Conservation (phyloP, 176 grass and related monocot genomes). For the Dactylis glomerata region DNA sequence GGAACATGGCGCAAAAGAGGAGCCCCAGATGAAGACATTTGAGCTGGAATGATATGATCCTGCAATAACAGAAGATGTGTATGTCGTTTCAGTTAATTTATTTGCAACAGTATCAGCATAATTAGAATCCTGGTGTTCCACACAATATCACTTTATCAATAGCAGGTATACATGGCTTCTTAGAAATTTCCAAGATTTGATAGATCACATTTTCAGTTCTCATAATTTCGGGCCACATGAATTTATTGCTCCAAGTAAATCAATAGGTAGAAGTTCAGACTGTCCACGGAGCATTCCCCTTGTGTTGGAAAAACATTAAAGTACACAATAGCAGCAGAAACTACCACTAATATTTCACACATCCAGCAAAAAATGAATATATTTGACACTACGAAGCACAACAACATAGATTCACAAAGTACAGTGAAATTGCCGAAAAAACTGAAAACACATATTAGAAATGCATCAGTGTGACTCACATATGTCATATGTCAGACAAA, state of each 20-base stretch:
- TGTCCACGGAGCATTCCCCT: neutral
- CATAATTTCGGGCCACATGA: neutral
- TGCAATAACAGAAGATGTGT: neutral
- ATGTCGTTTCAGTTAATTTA: neutral
- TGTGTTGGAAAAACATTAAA: neutral
- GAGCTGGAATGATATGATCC: constrained; percentile 4
- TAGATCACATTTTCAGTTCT: no score
- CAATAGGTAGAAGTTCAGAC: neutral
- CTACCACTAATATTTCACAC: neutral
- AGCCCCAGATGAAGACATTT: neutral
- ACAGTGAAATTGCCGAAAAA: no score
- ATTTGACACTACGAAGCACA: neutral
- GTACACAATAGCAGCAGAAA: neutral
- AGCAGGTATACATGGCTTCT: neutral
- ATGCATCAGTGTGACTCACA: neutral
- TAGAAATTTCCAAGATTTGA: no score
- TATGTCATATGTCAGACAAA: neutral
- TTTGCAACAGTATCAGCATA: neutral
- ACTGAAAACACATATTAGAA: no score
- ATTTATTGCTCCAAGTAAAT: neutral
- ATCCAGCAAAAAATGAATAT: neutral
- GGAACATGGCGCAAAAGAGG: neutral
- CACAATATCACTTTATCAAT: neutral
- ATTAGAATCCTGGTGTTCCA: neutral
- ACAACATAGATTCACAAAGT: neutral